Percentiles rank a stretch among this genome's conserved stretches.
Evolutionary conservation across 2,329 filamentous ascomycete genomes (phyloP).

Genomic region (Fusarium temperatum): DNA sequence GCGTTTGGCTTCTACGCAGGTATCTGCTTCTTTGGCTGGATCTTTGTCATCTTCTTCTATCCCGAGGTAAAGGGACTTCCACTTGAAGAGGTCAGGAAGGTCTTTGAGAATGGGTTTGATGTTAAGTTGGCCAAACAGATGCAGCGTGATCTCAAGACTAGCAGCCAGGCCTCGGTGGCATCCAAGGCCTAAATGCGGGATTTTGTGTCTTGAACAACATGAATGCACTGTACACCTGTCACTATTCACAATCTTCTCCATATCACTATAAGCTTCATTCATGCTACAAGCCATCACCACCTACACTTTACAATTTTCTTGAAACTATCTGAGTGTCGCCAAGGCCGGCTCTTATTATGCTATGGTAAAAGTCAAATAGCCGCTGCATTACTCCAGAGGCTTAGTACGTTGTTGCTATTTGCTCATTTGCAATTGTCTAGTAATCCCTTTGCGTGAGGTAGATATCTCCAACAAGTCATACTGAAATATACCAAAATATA

Average conservation of each 20-base stretch:
- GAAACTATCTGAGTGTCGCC: no score
- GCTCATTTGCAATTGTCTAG: no score
- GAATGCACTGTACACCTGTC: background rate
- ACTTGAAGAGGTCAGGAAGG: constrained; percentile 60
- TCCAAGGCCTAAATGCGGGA: background rate
- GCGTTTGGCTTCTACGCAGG: constrained; percentile 62
- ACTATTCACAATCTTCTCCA: background rate
- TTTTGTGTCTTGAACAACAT: no score
- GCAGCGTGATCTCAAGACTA: constrained; percentile 41
- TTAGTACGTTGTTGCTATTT: no score
- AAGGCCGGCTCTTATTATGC: no score
- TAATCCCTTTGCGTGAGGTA: accelerated
- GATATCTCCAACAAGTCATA: no score
- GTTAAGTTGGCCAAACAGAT: constrained; percentile 51
- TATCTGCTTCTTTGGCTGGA: constrained; percentile 57
- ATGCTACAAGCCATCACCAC: no score
- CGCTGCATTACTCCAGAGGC: accelerated
- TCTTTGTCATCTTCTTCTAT: constrained; percentile 57
- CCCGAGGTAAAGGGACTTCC: constrained; percentile 65
- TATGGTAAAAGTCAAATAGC: no score
- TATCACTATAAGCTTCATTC: background rate
- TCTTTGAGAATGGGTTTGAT: constrained; percentile 60
- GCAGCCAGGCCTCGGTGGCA: background rate
- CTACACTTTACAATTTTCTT: no score
- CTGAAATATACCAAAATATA: no score